These are phyloP conservation scores for Penicillium coffeae DNA, from an alignment of 495 filamentous ascomycete species.

Conservation along the genomic window DNA sequence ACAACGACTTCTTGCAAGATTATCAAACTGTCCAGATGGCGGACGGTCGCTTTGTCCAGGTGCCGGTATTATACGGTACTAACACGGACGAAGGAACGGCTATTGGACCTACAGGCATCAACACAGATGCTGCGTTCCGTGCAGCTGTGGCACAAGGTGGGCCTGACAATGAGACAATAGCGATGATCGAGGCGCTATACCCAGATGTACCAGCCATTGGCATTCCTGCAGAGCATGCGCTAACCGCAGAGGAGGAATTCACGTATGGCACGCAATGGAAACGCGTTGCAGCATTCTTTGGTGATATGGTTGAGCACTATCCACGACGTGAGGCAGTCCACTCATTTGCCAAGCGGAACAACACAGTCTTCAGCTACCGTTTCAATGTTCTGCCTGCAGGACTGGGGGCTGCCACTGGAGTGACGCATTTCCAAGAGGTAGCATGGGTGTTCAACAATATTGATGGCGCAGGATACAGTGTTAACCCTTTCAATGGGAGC, in stretches of 20 bases:
- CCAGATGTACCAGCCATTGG: not conserved
- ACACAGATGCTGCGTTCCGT: not conserved
- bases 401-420: not conserved
- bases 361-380: not conserved
- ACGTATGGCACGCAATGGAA: not conserved
- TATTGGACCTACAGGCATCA: not conserved
- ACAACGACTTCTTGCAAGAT: not conserved
- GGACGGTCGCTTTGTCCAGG: not conserved
- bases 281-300: not conserved
- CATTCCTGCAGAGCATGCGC: not conserved
- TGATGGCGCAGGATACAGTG: not conserved
- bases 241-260: not conserved
- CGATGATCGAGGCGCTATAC: not conserved
- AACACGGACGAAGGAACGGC: slow-evolving; percentile 1
- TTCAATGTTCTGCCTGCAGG: not conserved
- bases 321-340: not conserved
- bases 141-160: not conserved
- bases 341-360: not conserved
- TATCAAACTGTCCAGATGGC: not conserved
- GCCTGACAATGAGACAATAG: not conserved
- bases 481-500: not conserved
- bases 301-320: not conserved
- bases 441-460: slow-evolving; percentile 1
- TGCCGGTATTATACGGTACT: not conserved
- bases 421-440: not conserved